Base-by-base conservation (phyloP, 805 yeast species). In the Brettanomyces nanus region DNA sequence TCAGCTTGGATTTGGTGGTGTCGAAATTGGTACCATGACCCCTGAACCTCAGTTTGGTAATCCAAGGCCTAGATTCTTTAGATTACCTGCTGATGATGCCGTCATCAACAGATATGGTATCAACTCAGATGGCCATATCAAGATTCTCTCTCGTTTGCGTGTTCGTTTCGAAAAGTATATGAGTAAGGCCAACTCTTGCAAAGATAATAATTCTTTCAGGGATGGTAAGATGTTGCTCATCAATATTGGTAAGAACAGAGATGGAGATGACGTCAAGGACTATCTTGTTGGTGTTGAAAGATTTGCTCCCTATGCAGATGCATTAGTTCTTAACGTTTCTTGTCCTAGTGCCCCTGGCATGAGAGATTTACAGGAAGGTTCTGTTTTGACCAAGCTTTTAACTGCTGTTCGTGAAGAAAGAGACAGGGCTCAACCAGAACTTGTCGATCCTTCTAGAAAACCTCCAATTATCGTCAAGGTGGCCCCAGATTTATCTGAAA, bases 291-390 rank as follows among this genome's bases (percentile, higher is more conserved):
- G 97, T 43, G 95, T 90, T 19, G 75, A 75, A 41, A 69, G 79
- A 38, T 75, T 90, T 47, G 95, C 94, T 10, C 75, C 78, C 10
- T 77, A 68, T 49, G 95, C 97, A 4, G 97, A 90, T 61, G 87
- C 85, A 6, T 66, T 90, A 44, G 90, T 90, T 15, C 75, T 90
- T 46, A 90, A 90, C 53, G 95, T 90, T 11, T 86, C 96, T 1
- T 83, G 95, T 35, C 97, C 97, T 37, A 90, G 90, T 56, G 90
- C 97, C 1, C 97, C 97, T 4, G 97, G 97, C 2, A 70, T 90
- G 48, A 75, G 97, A 53, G 85, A 78, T 49, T 70, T 90, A 48
- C 97, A 90, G 64, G 74, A 65, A 40, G 95, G 85, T 48, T 68
- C 68, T 39, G 84, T 82, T 56, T 70, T 90, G 42, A 75, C 85